Base-by-base conservation (phyloP, 2,329 filamentous ascomycete species). In the Diaporthe humulicola region DNA sequence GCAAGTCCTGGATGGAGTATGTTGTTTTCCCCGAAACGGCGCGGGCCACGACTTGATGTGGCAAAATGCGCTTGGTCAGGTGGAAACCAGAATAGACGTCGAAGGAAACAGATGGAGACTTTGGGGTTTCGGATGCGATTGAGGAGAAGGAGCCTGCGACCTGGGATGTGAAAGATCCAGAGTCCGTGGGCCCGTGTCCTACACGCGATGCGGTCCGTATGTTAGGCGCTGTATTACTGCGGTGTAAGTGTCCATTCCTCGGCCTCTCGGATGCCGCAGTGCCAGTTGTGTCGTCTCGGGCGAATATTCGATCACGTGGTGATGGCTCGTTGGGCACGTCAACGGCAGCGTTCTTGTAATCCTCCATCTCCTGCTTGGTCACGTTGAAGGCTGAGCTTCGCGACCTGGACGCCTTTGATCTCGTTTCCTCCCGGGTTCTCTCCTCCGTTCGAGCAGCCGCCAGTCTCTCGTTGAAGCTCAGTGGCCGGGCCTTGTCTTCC, bases 81-180 rank as follows among this genome's bases (percentile, higher is more conserved):
- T 98, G 95, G 50, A 96, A 87, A 40, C 92, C 91, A 8, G 97
- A 98, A 82, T 96, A 98, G 3, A 94, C 90, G 79, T 99, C 97
- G 79, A 97, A 97, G 60, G 90, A 90, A 75, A 91, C 90, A 1
- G 84, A 81, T 0, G 57, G 45, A 25, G 57, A 54, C 42, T 64
- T 64, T 40, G 85, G 83, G 54, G 81, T 81, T 58, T 85, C 78
- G 42, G 78, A 73, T 19, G 76, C 76, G 75, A 77, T 79, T 36
- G 73, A 72, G 33, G 71, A 67, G 50, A 72, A 72, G 12, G 70
- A 72, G 36, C 57, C 50, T 25, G 45, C 70, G 5, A 45, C 70
- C 19, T 72, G 70, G 45, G 75, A 73, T 36, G 69, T 73, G 19
- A 74, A 74, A 22, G 73, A 67, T 42, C 69, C 73, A 61, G 73